These are phyloP conservation scores for Sporothrix brasiliensis DNA, from an alignment of 2,329 filamentous ascomycete genomes.

Conservation along the genomic window DNA sequence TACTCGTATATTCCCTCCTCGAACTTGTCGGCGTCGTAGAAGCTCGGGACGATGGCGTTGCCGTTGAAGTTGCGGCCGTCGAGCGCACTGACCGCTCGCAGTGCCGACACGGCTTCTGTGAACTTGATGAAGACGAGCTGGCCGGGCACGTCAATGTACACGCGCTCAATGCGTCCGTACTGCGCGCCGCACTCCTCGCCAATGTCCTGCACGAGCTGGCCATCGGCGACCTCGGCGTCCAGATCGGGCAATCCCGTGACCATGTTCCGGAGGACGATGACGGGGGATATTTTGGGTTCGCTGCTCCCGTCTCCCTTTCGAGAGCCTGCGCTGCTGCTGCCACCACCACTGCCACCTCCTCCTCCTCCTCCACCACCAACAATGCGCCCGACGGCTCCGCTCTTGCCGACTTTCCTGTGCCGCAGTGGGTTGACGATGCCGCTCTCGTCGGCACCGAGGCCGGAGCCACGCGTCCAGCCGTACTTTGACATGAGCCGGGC, in stretches of 20 bases:
- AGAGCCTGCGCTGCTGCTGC: constrained; percentile 52
- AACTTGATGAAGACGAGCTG: constrained; percentile 90
- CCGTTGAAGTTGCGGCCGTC: constrained; percentile 87
- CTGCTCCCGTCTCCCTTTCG: background rate
- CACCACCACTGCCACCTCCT: constrained; percentile 36
- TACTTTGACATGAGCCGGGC: constrained; percentile 90
- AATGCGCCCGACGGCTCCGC: constrained; percentile 72
- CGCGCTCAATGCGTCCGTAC: constrained; percentile 81
- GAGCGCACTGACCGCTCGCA: constrained; percentile 86
- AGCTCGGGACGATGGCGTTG: constrained; percentile 78
- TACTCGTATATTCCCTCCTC: constrained; percentile 57
- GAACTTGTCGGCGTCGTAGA: constrained; percentile 82
- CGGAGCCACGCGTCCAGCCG: constrained; percentile 86
- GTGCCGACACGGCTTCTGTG: constrained; percentile 77
- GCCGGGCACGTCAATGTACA: constrained; percentile 69
- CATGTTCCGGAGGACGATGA: constrained; percentile 83
- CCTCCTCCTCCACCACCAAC: constrained; percentile 60
- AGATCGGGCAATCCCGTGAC: constrained; percentile 78
- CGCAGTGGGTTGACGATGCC: constrained; percentile 85
- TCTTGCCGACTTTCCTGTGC: constrained; percentile 84
- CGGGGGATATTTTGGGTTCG: constrained; percentile 65
- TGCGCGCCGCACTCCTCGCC: constrained; percentile 82
- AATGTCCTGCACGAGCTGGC: constrained; percentile 82
- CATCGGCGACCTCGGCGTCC: constrained; percentile 72
- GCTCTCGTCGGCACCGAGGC: constrained; percentile 77